Evolutionary conservation across 2,329 filamentous ascomycete species (phyloP), one percentile per base, ranked within the genome.

Genomic region (Hypoxylon sp.): DNA sequence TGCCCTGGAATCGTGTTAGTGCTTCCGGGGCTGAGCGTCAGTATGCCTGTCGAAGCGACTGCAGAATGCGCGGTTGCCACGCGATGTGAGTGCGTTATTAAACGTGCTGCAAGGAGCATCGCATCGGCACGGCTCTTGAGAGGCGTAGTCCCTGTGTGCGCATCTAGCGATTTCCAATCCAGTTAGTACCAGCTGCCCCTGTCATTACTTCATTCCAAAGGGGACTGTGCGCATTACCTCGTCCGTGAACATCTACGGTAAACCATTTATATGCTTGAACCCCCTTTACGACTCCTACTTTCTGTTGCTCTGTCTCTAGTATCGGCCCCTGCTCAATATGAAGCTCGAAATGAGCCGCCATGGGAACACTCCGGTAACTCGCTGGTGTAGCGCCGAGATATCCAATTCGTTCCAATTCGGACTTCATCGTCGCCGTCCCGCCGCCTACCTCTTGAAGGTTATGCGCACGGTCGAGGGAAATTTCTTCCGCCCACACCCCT

Each of bases 261-360:
- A 88, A 89, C 91, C 91, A 94, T 62, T 88, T 87, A 76, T 92
- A 93, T 4, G 89, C 90, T 75, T 94, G 91, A 1, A 91, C 91
- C 2, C 90, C 91, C 30, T 86, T 85, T 3, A 94, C 91, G 5
- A 92, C 84, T 21, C 90, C 89, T 54, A 95, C 84, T 57, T 88
- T 88, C 69, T 88, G 84, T 25, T 83, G 79, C 27, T 85, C 82
- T 14, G 83, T 83, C 73, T 94, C 89, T 0, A 96, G 83, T 32
- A 93, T 87, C 0, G 92, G 91, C 0, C 92, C 92, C 76, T 96
- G 93, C 76, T 96, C 93, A 56, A 95, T 95, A 74, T 96, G 92
- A 8, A 96, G 83, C 77, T 95, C 92, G 73, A 95, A 94, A 76
- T 95, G 91, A 0, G 91, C 91, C 0, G 87, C 90, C 78, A 94